Conservation (phyloP, 1,284 basidiomycete genomes). For the Puccinia triticina region DNA sequence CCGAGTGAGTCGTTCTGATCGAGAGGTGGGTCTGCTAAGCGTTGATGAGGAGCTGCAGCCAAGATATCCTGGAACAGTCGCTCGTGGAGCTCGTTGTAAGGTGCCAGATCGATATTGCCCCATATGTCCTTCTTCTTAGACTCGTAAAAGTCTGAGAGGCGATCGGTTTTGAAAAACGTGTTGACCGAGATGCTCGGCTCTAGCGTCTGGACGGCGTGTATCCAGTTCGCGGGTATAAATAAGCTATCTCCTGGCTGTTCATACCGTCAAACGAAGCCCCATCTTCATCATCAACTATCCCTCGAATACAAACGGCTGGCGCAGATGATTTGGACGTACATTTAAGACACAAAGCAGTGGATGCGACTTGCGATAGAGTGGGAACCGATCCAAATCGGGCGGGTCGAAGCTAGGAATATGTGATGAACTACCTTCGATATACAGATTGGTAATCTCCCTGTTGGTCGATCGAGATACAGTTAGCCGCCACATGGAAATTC, state of each 20-base stretch:
- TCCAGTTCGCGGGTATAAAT: conserved; percentile 48
- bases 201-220: conserved; percentile 47
- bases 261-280: not conserved
- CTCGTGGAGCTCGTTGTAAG: conserved; percentile 10
- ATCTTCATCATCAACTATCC: not conserved
- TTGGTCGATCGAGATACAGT: not conserved
- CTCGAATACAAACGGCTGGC: not conserved
- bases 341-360: conserved; percentile 29
- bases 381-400: conserved; percentile 47
- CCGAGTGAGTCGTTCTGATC: not conserved
- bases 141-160: conserved; percentile 2
- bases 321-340: conserved; percentile 16
- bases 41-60: not conserved
- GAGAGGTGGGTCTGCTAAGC: too few relatives aligned
- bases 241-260: conserved; percentile 45
- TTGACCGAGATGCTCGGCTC: conserved; percentile 48
- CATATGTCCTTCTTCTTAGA: conserved; percentile 37
- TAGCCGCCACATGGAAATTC: not conserved
- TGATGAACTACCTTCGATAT: conserved; percentile 47
- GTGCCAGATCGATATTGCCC: conserved; percentile 40
- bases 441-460: conserved; percentile 46
- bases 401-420: conserved; percentile 42
- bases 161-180: conserved; percentile 40
- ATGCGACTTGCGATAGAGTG: conserved; percentile 50
- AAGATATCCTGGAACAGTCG: not conserved